Evolutionary conservation across 345 rosid genomes (phyloP), one percentile per base, ranked within the genome.

Genomic region (Lagerstroemia speciosa): DNA sequence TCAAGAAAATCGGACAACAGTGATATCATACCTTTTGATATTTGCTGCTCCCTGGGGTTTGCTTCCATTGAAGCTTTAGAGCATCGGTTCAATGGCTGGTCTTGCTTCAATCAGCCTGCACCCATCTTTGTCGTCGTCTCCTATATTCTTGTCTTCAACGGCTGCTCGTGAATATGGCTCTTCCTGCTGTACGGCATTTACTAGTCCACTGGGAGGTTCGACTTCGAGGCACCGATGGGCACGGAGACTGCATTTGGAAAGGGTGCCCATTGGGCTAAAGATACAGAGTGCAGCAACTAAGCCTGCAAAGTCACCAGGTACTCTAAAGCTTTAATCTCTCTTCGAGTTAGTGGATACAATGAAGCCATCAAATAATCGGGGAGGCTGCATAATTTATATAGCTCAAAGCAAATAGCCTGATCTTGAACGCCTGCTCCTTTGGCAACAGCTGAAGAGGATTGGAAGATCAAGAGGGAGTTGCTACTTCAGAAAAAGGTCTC

Each of bases 271-370:
- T 16, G 64, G 80, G 17, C 69, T 89, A 19, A 83, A 48, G 65
- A 81, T 88, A 78, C 74, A 67, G 64, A 67, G 81, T 72, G 84
- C 96, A 58, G 87, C 97, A 52, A 88, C 96, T 19, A 91, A 91
- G 77, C 80, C 89, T 52, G 91, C 89, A 63, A 93, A 91, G 77
- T 79, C 97, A 68, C 96, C 96, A 79, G 97, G 99, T 93, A 79
- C 46, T 33, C 10, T 24, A 48, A n/a, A 48, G 55, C 24, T 19
- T 48, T 48, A 38, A 10, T 16, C 11, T 8, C 29, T 24, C 60
- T n/a, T 27, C 58, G 34, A 37, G 57, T 55, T 30, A 20, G 63
- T 33, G 55, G 45, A 7, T 30, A 9, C 16, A 24, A 36, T 24
- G 17, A 2, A 36, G 22, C 15, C 12, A 5, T 55, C 37, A 6